Evolutionary conservation across 805 yeast genomes (phyloP), one percentile per base, ranked within the genome.

Genomic region (Scheffersomyces lignosus): DNA sequence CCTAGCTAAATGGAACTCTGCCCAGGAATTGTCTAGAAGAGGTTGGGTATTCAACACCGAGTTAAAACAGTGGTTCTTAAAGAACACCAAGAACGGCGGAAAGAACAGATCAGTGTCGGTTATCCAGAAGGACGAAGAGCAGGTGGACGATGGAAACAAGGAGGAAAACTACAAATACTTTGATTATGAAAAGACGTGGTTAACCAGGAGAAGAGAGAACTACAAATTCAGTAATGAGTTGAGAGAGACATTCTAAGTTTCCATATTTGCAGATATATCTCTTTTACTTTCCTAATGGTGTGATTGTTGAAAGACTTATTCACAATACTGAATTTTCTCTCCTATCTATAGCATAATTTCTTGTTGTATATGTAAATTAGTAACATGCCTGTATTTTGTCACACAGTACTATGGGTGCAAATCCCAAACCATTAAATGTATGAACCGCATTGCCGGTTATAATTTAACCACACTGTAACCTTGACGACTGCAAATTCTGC

Each of bases 21-120:
- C 96, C 2, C 75, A 79, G 48, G 97, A 91, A 64, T 72, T 91
- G 42, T 63, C 70, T 43, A 73, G 75, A 41, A 76, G 96, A 51
- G 88, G 91, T 18, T 91, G 99, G 99, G 69, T 79, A 34, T 72
- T 76, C 58, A 87, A 86, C 61, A 78, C 75, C 44, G 81, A 79
- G 36, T 74, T 80, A 33, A 75, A 82, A 46, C 87, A 87, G 41
- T 87, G 96, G 93, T 88, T 84, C 56, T 81, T 80, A 48, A 77
- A 80, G 38, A 82, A 81, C 47, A 83, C 77, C 45, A 78, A 75
- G 54, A 70, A 75, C 14, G 64, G 58, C 18, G 43, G 40, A 15
- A 57, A 55, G 45, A 45, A 48, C 30, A 51, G 63, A 34, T 51
- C 62, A 28, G 38, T 48, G 48, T 47, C 58, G 12, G 50, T 46